phyloP scores from a whole-genome alignment of 768 basidiomycete species.

The Cystobasidium tubakii region DNA sequence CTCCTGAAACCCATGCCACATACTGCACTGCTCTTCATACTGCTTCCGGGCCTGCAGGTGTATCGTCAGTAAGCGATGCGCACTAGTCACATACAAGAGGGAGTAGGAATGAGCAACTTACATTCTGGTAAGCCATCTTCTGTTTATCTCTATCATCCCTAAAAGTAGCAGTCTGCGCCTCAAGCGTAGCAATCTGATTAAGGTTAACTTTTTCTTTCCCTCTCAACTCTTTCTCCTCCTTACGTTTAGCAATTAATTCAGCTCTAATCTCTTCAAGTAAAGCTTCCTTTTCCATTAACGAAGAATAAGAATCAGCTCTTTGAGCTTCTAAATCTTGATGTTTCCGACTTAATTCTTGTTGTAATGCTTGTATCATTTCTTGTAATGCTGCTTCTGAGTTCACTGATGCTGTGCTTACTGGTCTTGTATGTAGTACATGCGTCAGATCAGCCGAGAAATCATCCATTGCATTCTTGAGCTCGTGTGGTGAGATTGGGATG shows the following conservation, averaged over 20 bases:
- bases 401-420: slow-evolving; percentile 49
- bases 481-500: slow-evolving; percentile 12
- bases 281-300: not conserved
- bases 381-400: slow-evolving; percentile 43
- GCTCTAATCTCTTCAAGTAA: slow-evolving; percentile 66
- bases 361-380: slow-evolving; percentile 36
- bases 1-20: slow-evolving; percentile 48
- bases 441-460: slow-evolving; percentile 37
- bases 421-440: not conserved
- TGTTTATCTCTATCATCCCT: slow-evolving; percentile 69
- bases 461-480: slow-evolving; percentile 77
- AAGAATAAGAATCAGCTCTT: not conserved
- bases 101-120: too few species aligned
- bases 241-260: slow-evolving; percentile 71
- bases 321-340: not conserved
- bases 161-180: slow-evolving; percentile 71
- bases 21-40: slow-evolving; percentile 80
- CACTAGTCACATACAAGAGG: too few species aligned
- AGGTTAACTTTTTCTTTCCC: slow-evolving; percentile 73
- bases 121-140: slow-evolving; percentile 57
- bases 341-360: slow-evolving; percentile 19
- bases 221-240: slow-evolving; percentile 87
- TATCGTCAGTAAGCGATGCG: slow-evolving; percentile 3
- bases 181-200: slow-evolving; percentile 63
- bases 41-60: slow-evolving; percentile 67